A percentile compares a stretch with the other conserved stretches of the same genome.
Evolutionary conservation across 805 yeast species (phyloP).

Genomic region (Henningerozyma blattae): DNA sequence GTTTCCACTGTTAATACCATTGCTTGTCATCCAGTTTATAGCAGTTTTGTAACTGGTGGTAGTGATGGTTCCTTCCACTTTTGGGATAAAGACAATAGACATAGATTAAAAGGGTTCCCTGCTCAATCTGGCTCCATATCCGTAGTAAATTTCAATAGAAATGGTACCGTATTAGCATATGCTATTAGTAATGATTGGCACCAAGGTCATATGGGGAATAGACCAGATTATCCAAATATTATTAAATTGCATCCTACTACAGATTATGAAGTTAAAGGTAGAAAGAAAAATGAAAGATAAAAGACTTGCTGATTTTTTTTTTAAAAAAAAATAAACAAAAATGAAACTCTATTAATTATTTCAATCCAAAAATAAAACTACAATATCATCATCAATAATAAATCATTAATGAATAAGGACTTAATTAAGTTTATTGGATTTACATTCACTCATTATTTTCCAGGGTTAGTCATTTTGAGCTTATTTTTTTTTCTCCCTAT

Average conservation of each 20-base stretch:
- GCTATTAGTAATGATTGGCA: slow-evolving; percentile 94
- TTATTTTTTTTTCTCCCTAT: no score
- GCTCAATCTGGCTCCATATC: slow-evolving; percentile 56
- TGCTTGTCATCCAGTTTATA: slow-evolving; percentile 77
- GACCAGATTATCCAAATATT: slow-evolving; percentile 60
- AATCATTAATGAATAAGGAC: no score
- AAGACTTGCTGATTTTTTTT: no score
- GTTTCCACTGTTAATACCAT: slow-evolving; percentile 75
- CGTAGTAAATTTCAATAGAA: slow-evolving; percentile 68
- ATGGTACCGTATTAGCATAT: slow-evolving; percentile 78
- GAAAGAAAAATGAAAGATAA: slow-evolving; percentile 22
- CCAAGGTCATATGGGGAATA: slow-evolving; percentile 72
- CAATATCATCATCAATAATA: no score
- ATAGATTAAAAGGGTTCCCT: slow-evolving; percentile 74
- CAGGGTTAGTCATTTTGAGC: no score
- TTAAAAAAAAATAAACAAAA: no score
- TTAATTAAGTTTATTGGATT: no score
- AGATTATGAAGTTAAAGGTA: slow-evolving; percentile 71
- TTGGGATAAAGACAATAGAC: slow-evolving; percentile 93
- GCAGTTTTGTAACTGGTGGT: slow-evolving; percentile 90
- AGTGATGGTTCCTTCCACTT: slow-evolving; percentile 87
- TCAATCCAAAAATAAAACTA: no score
- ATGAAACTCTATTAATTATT: no score
- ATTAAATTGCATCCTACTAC: slow-evolving; percentile 75
- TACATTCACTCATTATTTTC: no score